Evolutionary conservation across 768 basidiomycete species (phyloP).

Genomic region (Hygrophoropsis aurantiaca): DNA sequence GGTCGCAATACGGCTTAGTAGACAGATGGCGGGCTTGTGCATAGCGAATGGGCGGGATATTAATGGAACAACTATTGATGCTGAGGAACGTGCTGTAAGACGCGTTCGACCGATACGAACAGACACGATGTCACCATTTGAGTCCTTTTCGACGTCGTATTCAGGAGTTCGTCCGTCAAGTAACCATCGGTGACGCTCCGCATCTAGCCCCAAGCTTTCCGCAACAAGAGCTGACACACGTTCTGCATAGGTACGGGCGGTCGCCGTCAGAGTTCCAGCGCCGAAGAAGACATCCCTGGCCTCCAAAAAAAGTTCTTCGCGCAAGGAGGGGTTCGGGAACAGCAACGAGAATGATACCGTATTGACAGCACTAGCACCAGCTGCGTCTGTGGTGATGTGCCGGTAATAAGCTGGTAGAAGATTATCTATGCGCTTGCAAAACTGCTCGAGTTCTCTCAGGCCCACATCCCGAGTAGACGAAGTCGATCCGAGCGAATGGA

Average conservation of each 20-base stretch:
- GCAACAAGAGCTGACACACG: slow-evolving; percentile 56
- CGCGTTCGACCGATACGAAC: slow-evolving; percentile 65
- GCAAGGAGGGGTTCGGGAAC: slow-evolving; percentile 70
- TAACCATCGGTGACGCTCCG: slow-evolving; percentile 71
- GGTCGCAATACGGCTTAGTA: slow-evolving; percentile 80
- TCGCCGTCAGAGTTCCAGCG: slow-evolving; percentile 51
- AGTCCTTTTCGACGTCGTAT: slow-evolving; percentile 66
- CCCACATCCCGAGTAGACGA: slow-evolving; percentile 64
- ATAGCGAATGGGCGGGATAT: slow-evolving; percentile 74
- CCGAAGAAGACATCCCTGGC: slow-evolving; percentile 93
- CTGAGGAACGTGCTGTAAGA: slow-evolving; percentile 46
- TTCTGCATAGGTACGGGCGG: slow-evolving; percentile 49
- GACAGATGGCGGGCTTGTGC: slow-evolving; percentile 77
- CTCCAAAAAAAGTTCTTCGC: slow-evolving; percentile 88
- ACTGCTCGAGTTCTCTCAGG: slow-evolving; percentile 79
- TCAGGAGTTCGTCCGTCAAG: slow-evolving; percentile 65
- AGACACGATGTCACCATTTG: slow-evolving; percentile 55
- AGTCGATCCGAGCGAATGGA: slow-evolving; percentile 50
- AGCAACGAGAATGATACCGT: slow-evolving; percentile 38
- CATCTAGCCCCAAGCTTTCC: slow-evolving; percentile 61
- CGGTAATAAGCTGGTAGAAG: slow-evolving; percentile 53
- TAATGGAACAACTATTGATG: slow-evolving; percentile 32
- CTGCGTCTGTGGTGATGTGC: too few relatives aligned
- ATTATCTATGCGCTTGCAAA: slow-evolving; percentile 70
- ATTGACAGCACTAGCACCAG: too few relatives aligned